Conservation (phyloP, 441 rosid genomes). For the Omphalea diandra region DNA sequence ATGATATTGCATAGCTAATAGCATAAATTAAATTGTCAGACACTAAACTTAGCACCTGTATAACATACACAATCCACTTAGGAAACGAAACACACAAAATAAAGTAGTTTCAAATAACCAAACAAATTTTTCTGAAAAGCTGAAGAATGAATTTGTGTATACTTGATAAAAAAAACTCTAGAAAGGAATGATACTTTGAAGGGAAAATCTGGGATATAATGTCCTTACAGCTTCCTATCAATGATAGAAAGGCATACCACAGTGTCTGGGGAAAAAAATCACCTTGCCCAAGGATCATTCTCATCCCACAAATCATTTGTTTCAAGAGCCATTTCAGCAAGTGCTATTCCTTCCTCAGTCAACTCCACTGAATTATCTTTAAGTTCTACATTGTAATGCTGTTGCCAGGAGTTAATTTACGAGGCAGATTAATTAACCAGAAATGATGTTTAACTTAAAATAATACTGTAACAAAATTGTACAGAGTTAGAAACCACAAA, state of each 20-base stretch:
- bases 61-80: background rate
- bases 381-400: constrained; percentile 89
- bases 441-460: constrained; percentile 14
- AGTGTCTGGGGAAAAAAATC: constrained; percentile 23
- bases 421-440: constrained; percentile 10
- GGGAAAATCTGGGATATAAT: background rate
- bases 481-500: constrained; percentile 19
- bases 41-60: background rate
- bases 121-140: background rate
- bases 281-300: constrained; percentile 99
- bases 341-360: constrained; percentile 91
- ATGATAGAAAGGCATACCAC: constrained; percentile 6
- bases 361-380: constrained; percentile 97
- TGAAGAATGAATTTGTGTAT: background rate
- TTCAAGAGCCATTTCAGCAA: constrained; percentile 97
- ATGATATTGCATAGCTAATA: background rate
- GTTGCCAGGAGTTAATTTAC: constrained; percentile 26
- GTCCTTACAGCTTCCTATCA: constrained; percentile 2
- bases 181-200: background rate
- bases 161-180: background rate
- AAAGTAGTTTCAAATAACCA: constrained; percentile 2
- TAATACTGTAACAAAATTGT: background rate
- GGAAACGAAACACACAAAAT: background rate
- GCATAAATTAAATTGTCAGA: background rate
- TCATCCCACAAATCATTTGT: constrained; percentile 96